Evolutionary conservation across 345 rosid species (phyloP).

Genomic region (Chamaenerion angustifolium): DNA sequence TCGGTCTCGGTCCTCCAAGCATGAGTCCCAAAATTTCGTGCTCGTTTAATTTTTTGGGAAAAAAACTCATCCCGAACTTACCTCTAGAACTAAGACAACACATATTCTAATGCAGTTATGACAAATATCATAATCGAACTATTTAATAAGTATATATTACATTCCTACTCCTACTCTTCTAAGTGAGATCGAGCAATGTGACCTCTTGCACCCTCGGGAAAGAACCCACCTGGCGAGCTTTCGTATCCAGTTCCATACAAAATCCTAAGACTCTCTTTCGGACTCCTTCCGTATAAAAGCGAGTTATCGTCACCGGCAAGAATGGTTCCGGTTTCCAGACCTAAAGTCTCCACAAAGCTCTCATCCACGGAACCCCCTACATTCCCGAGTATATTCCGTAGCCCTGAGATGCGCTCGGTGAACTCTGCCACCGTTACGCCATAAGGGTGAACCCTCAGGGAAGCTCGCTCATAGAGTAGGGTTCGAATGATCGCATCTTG

Average conservation of each 20-base stretch:
- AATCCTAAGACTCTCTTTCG: conserved; percentile 45
- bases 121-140: too few relatives aligned
- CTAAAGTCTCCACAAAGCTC: conserved; percentile 30
- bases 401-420: conserved; percentile 20
- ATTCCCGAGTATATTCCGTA: conserved; percentile 24
- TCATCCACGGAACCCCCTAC: conserved; percentile 32
- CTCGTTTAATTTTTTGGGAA: too few relatives aligned
- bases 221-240: conserved; percentile 43
- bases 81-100: too few relatives aligned
- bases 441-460: conserved; percentile 22
- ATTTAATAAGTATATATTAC: too few relatives aligned
- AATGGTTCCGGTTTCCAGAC: conserved; percentile 27
- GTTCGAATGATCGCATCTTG: conserved; percentile 69
- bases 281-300: conserved; percentile 32
- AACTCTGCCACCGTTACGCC: conserved; percentile 26
- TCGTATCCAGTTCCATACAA: conserved; percentile 58
- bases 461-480: conserved; percentile 32
- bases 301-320: conserved; percentile 39
- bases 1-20: too few relatives aligned
- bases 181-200: conserved; percentile 35
- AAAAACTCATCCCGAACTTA: too few relatives aligned
- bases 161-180: background rate
- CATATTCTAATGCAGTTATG: too few relatives aligned
- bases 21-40: too few relatives aligned
- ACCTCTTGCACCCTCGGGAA: conserved; percentile 49